Conservation (phyloP, 129 eudicot genomes). For the Cynara cardunculus region DNA sequence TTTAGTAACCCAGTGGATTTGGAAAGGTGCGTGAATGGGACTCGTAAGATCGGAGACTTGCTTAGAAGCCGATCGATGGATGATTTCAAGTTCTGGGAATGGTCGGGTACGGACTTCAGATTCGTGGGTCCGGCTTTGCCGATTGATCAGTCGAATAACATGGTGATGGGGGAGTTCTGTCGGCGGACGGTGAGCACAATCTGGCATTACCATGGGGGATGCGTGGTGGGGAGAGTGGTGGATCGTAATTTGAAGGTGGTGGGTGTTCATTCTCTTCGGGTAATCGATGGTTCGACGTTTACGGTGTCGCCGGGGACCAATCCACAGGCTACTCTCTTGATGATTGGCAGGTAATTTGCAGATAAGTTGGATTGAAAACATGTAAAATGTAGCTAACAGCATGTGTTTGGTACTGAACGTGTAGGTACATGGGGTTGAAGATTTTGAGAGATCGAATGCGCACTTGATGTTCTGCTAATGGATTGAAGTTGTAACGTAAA, state of each 20-base stretch:
- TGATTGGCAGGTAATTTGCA: slow-evolving; percentile 80
- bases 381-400: neutral
- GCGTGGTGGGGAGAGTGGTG: slow-evolving; percentile 80
- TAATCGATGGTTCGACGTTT: slow-evolving; percentile 80
- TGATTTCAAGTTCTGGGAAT: slow-evolving; percentile 54
- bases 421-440: slow-evolving; percentile 58
- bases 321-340: slow-evolving; percentile 90
- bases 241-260: slow-evolving; percentile 55
- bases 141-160: slow-evolving; percentile 42
- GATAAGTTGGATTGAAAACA: neutral
- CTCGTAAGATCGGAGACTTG: slow-evolving; percentile 52
- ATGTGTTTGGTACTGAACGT: neutral
- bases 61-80: slow-evolving; percentile 72
- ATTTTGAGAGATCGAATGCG: slow-evolving; percentile 26
- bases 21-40: slow-evolving; percentile 63
- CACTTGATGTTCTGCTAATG: neutral
- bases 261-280: slow-evolving; percentile 64
- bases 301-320: slow-evolving; percentile 85
- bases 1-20: slow-evolving; percentile 65
- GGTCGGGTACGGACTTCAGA: slow-evolving; percentile 69
- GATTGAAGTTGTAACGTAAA: neutral
- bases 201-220: slow-evolving; percentile 99
- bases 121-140: slow-evolving; percentile 81
- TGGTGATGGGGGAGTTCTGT: slow-evolving; percentile 58
- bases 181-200: slow-evolving; percentile 79